A percentile compares a stretch with the other conserved stretches of the same genome.
Conservation (phyloP, 805 yeast species). For the Ogataea trehalophila region DNA sequence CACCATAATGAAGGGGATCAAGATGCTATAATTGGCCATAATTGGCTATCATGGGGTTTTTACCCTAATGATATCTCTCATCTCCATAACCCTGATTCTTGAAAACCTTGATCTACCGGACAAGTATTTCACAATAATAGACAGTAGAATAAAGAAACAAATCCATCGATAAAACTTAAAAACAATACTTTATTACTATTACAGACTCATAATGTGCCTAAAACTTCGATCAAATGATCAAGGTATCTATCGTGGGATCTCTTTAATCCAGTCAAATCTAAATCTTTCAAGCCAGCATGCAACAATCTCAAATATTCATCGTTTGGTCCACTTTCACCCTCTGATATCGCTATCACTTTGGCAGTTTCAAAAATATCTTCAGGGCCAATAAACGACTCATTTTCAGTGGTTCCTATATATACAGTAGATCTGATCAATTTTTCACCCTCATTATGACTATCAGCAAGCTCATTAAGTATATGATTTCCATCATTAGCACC, state of each 20-base stretch:
- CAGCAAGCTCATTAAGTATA: slow-evolving; percentile 26
- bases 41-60: no score
- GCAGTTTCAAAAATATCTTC: slow-evolving; percentile 61
- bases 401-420: slow-evolving; percentile 79
- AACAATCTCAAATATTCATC: slow-evolving; percentile 61
- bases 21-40: no score
- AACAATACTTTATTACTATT: neutral
- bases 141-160: no score
- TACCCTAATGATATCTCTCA: no score
- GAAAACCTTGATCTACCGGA: no score
- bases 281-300: slow-evolving; percentile 40
- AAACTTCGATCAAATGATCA: slow-evolving; percentile 20
- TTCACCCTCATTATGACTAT: slow-evolving; percentile 30
- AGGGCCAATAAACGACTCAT: slow-evolving; percentile 83
- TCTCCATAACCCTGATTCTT: no score
- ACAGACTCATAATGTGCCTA: neutral
- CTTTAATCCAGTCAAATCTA: slow-evolving; percentile 29
- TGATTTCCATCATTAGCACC: slow-evolving; percentile 3
- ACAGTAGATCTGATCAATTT: slow-evolving; percentile 52
- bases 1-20: no score
- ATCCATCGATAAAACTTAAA: neutral
- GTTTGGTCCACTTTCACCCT: slow-evolving; percentile 83
- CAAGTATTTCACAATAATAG: no score
- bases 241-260: slow-evolving; percentile 38
- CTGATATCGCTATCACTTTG: slow-evolving; percentile 43